Conservation (phyloP, 23 red algal species). For the Cyanidiococcus yangmingshanensis region DNA sequence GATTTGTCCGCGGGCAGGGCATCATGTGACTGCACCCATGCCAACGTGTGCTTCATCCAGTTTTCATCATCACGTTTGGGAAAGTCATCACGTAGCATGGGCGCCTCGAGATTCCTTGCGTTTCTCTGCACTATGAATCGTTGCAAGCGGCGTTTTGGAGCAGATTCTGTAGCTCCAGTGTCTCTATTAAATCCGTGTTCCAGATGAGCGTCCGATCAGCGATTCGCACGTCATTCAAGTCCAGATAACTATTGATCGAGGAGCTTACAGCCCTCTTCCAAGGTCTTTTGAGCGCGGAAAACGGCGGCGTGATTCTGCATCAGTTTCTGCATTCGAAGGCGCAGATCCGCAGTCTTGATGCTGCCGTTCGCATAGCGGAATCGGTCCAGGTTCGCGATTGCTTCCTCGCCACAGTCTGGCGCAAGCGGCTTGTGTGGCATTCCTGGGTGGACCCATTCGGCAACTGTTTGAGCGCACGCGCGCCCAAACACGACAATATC, state of each 20-base stretch:
- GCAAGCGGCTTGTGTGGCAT: slow-evolving; percentile 39
- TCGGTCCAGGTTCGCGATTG: slow-evolving; percentile 74
- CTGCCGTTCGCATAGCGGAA: slow-evolving; percentile 61
- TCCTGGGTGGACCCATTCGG: slow-evolving; percentile 53
- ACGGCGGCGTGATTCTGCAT: slow-evolving; percentile 92
- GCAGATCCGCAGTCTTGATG: slow-evolving; percentile 48
- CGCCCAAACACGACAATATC: slow-evolving; percentile 97
- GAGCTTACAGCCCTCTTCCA: slow-evolving; percentile 59
- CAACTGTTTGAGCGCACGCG: slow-evolving; percentile 43
- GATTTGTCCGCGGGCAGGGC: slow-evolving; percentile 19
- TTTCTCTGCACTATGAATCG: slow-evolving; percentile 82
- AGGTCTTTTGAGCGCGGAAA: slow-evolving; percentile 59
- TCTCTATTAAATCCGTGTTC: slow-evolving; percentile 91
- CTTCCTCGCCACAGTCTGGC: slow-evolving; percentile 35
- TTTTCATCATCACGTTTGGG: slow-evolving; percentile 62
- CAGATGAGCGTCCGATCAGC: slow-evolving; percentile 75
- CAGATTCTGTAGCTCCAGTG: slow-evolving; percentile 85
- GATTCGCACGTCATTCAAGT: slow-evolving; percentile 51
- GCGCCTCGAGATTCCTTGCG: slow-evolving; percentile 83
- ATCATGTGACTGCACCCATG: slow-evolving; percentile 35
- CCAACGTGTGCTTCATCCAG: slow-evolving; percentile 96
- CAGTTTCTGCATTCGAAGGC: slow-evolving; percentile 69
- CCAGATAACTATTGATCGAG: slow-evolving; percentile 68
- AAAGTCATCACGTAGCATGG: slow-evolving; percentile 91
- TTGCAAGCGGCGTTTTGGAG: slow-evolving; percentile 85